A percentile compares a stretch with the other conserved stretches of the same genome.
Conservation (phyloP, 257 asterid genomes). For the Cinchona pubescens region DNA sequence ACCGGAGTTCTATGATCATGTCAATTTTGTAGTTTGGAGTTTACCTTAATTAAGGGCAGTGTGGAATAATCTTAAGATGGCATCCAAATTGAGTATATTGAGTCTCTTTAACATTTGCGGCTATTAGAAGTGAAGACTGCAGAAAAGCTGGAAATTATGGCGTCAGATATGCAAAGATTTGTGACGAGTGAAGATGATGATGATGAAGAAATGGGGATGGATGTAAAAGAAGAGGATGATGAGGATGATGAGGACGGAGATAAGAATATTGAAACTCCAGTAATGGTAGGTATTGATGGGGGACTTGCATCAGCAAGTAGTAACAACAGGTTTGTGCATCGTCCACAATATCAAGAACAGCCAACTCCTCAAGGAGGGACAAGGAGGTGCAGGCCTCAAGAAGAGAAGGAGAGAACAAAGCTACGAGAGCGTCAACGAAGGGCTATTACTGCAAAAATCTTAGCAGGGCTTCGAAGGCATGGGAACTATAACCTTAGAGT, state of each 20-base stretch:
- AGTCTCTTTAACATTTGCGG: constrained; percentile 13
- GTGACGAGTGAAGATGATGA: constrained; percentile 81
- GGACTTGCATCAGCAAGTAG: constrained; percentile 50
- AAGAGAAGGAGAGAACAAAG: constrained; percentile 98
- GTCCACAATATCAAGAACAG: constrained; percentile 70
- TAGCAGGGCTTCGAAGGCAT: constrained; percentile 95
- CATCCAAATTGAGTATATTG: not conserved
- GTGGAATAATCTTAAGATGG: not conserved
- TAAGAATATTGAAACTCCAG: constrained; percentile 44
- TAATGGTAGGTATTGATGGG: constrained; percentile 50
- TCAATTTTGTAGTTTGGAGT: not conserved
- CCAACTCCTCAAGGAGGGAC: constrained; percentile 69
- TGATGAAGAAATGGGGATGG: constrained; percentile 94
- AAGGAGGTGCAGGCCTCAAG: constrained; percentile 90
- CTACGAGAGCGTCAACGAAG: constrained; percentile 93
- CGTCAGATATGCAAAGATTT: constrained; percentile 71
- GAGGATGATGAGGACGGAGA: constrained; percentile 74
- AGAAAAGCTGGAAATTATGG: constrained; percentile 35
- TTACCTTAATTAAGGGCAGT: not conserved
- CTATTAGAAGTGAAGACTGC: constrained; percentile 17
- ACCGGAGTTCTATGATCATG: not conserved
- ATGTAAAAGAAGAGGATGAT: constrained; percentile 86
- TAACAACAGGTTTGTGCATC: constrained; percentile 49
- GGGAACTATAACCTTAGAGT: constrained; percentile 97
- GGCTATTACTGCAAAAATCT: constrained; percentile 93